Conservation (phyloP, 1,284 basidiomycete species). For the Trametes sp. region DNA sequence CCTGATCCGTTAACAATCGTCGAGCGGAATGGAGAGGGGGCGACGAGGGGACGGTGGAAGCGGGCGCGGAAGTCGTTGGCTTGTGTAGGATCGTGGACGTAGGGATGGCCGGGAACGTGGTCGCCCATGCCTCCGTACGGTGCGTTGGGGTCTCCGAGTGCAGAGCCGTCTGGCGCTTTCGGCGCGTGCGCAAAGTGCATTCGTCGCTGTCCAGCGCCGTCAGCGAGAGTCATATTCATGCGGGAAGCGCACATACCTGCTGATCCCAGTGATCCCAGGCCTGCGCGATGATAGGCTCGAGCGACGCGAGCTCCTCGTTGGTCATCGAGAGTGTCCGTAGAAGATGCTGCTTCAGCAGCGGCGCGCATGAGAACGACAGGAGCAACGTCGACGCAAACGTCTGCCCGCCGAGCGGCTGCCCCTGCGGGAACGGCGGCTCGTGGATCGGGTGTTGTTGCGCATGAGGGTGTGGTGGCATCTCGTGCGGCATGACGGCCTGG, state of each 20-base stretch:
- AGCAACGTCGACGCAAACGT: slow-evolving; percentile 77
- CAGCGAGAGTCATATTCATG: slow-evolving; percentile 13
- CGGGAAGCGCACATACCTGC: slow-evolving; percentile 55
- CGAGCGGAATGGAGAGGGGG: slow-evolving; percentile 68
- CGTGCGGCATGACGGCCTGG: slow-evolving; percentile 61
- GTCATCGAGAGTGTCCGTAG: slow-evolving; percentile 75
- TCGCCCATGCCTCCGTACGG: slow-evolving; percentile 45
- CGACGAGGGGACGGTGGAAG: slow-evolving; percentile 70
- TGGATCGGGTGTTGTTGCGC: slow-evolving; percentile 40
- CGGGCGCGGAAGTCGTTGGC: slow-evolving; percentile 72
- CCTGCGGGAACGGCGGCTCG: slow-evolving; percentile 47
- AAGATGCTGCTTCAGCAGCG: slow-evolving; percentile 75
- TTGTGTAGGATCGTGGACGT: slow-evolving; percentile 39
- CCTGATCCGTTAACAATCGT: slow-evolving; percentile 39
- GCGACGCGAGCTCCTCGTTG: slow-evolving; percentile 76
- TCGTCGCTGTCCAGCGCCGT: slow-evolving; percentile 55
- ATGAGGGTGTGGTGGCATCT: slow-evolving; percentile 46
- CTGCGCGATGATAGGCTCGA: slow-evolving; percentile 80
- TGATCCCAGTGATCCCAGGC: slow-evolving; percentile 86
- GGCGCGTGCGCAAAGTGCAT: slow-evolving; percentile 63
- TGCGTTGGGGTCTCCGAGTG: slow-evolving; percentile 42
- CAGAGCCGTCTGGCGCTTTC: slow-evolving; percentile 43
- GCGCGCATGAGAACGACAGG: slow-evolving; percentile 74
- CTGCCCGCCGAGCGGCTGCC: slow-evolving; percentile 60
- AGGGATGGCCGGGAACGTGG: slow-evolving; percentile 35